Base-by-base conservation (phyloP, 345 rosid species). In the Conringia planisiliqua region DNA sequence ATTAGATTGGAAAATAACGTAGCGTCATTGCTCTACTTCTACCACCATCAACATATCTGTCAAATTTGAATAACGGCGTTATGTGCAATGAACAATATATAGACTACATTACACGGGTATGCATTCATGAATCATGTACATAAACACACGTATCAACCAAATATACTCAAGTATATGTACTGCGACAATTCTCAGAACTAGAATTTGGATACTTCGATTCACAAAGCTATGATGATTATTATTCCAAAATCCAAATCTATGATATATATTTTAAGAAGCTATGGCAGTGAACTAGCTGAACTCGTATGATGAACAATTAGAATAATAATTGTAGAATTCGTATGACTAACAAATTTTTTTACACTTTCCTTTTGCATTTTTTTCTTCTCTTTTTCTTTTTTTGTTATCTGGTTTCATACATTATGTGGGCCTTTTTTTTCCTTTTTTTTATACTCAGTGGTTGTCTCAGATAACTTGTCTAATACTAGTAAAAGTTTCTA, bases 131-230 rank as follows among this genome's bases (percentile, higher is more conserved):
- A 38, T 52, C 51, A 56, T 69, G 32, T 40, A 27, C 63, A 7
- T 38, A 52, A 68, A 68, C 51, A 33, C 58, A 66, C 32, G 70
- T 33, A 20, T 47, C 47, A 13, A 22, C n/a, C 46, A 66, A 38
- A n/a, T 9, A 9, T 3, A 52, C 13, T 14, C 1, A 52, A 51
- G 47, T 44, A 10, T 29, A 50, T 66, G 12, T 13, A 3, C 59
- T 66, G 22, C 14, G 14, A 66, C 3, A 66, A 18, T 32, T 11
- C 33, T 18, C 11, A 47, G 30, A 66, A 66, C 58, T 32, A 47
- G 2, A 48, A 33, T 10, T 42, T 33, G n/a, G 30, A 26, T 66
- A 46, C 27, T 16, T 29, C 27, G 11, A 43, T 44, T 30, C 55
- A 44, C 68, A 30, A 44, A 43, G 38, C 39, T 27, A n/a, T 26